Evolutionary conservation across 2,329 filamentous ascomycete genomes (phyloP).

Genomic region (Stemphylium vesicarium): DNA sequence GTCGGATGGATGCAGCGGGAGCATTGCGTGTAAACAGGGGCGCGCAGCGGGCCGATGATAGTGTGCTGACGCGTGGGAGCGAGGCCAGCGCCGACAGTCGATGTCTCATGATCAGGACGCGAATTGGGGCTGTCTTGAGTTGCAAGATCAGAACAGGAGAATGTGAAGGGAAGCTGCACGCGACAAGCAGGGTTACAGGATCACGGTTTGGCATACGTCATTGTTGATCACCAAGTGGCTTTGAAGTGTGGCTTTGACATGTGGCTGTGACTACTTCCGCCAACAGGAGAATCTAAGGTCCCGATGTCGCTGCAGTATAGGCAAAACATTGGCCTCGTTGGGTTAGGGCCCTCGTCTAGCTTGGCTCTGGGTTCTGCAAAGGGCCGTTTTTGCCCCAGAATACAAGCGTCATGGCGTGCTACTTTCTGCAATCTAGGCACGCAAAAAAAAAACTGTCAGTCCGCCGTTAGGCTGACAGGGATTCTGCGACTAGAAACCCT

Average conservation of each 20-base stretch:
- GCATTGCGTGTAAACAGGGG: constrained; percentile 7
- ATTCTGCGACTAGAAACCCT: neutral
- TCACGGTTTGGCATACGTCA: constrained; percentile 10
- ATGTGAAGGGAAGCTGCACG: constrained; percentile 8
- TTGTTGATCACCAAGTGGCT: constrained; percentile 12
- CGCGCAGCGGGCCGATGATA: constrained; percentile 19
- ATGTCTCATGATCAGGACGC: constrained; percentile 37
- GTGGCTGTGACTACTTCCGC: neutral
- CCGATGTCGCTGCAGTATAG: neutral
- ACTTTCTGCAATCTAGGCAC: neutral
- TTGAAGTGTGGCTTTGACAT: constrained; percentile 5
- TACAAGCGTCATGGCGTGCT: neutral
- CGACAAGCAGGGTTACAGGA: constrained; percentile 12
- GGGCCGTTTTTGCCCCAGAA: neutral
- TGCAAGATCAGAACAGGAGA: neutral
- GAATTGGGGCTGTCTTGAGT: neutral
- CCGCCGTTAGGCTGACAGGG: neutral
- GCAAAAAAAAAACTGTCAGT: neutral
- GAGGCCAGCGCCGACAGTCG: constrained; percentile 33
- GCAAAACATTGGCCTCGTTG: neutral
- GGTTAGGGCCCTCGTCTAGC: no score
- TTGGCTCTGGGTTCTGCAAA: neutral
- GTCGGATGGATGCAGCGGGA: constrained; percentile 2
- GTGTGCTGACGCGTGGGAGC: constrained; percentile 24
- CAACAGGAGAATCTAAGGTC: neutral